phyloP scores from a whole-genome alignment of 1,284 basidiomycete species.

The Neonothopanus nambi region DNA sequence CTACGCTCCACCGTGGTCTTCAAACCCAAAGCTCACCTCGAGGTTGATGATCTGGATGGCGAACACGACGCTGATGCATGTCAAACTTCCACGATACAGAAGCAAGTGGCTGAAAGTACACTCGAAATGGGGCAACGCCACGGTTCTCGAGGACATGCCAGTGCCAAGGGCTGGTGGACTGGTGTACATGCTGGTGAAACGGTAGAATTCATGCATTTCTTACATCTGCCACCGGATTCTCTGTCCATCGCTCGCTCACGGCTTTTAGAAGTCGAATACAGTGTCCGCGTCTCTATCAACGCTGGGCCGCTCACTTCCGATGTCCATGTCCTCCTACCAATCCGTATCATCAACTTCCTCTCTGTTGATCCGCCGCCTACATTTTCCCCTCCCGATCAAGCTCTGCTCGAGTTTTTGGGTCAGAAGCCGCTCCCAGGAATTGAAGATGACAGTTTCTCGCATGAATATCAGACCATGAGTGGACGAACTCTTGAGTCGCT shows the following conservation, averaged over 20 bases:
- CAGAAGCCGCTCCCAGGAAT: constrained; percentile 21
- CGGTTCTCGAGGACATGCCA: constrained; percentile 67
- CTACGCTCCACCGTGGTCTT: constrained; percentile 74
- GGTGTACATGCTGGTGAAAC: constrained; percentile 70
- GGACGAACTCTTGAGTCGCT: constrained; percentile 1
- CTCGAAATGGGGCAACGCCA: constrained; percentile 65
- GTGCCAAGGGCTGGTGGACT: constrained; percentile 86
- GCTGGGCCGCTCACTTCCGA: constrained; percentile 66
- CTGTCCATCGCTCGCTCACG: constrained; percentile 75
- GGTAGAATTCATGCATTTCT: constrained; percentile 60
- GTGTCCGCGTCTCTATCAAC: constrained; percentile 71
- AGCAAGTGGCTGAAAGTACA: constrained; percentile 64
- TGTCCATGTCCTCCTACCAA: constrained; percentile 66
- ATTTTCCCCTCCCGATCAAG: constrained; percentile 5
- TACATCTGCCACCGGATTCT: constrained; percentile 72
- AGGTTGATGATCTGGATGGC: constrained; percentile 31
- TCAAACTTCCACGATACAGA: constrained; percentile 60
- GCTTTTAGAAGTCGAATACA: constrained; percentile 81
- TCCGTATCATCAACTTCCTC: constrained; percentile 76
- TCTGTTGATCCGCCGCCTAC: constrained; percentile 78
- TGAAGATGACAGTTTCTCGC: constrained; percentile 4
- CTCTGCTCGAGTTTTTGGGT: constrained; percentile 1
- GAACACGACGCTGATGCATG: constrained; percentile 52
- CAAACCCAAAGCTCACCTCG: constrained; percentile 50
- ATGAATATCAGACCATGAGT: neutral